Evolutionary conservation across 306 rosid species (phyloP).

Genomic region (Neltuma alba): DNA sequence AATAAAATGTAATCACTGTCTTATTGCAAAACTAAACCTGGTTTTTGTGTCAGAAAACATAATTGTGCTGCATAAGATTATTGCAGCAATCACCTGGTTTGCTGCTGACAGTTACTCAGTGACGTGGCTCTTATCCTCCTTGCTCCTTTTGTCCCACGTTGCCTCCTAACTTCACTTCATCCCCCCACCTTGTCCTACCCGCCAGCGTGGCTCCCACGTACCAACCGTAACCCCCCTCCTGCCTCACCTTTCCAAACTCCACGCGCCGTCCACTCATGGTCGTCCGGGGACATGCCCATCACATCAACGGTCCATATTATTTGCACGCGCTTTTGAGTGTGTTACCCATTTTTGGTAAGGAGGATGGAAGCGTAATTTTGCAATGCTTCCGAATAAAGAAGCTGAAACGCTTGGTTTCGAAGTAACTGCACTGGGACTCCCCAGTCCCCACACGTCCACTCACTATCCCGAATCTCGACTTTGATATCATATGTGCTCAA

Average conservation of each 20-base stretch:
- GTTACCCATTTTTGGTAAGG: not conserved
- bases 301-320: not conserved
- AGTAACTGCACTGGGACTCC: conserved; percentile 52
- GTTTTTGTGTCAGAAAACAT: not conserved
- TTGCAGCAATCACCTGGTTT: not conserved
- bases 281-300: not conserved
- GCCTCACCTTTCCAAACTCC: not conserved
- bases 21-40: not conserved
- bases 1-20: not conserved
- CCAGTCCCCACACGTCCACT: conserved; percentile 39
- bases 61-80: not conserved
- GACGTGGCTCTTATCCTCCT: not conserved
- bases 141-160: not conserved
- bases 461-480: not conserved
- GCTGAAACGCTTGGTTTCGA: conserved; percentile 53
- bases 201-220: conserved; percentile 27
- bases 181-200: not conserved
- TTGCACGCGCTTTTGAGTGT: conserved; percentile 3
- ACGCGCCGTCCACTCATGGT: not conserved
- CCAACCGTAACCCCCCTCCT: conserved; percentile 6
- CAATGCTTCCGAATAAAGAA: conserved; percentile 36
- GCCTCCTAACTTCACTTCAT: not conserved
- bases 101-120: not conserved
- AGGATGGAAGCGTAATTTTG: not conserved
- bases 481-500: not conserved